phyloP scores from a whole-genome alignment of 345 rosid genomes.

The Raphanus sativus region DNA sequence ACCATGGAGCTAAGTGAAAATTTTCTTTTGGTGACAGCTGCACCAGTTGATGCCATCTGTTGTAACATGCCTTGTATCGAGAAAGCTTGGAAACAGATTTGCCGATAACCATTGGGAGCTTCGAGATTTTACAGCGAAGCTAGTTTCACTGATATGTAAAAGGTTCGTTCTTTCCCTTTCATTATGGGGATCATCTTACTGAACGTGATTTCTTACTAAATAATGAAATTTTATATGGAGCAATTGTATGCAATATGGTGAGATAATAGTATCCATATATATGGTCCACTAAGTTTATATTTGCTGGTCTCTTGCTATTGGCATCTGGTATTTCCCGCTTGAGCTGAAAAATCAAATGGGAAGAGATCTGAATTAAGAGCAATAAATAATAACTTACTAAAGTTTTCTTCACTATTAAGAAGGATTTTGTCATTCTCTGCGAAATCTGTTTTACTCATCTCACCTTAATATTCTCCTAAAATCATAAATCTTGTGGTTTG shows the following conservation, averaged over 20 bases:
- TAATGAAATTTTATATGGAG: neutral
- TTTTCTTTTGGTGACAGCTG: constrained; percentile 62
- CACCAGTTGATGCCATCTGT: constrained; percentile 99
- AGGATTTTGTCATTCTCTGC: neutral
- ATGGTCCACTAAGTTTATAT: neutral
- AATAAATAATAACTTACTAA: constrained; percentile 1
- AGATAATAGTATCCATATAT: constrained; percentile 9
- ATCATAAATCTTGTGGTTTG: constrained; percentile 6
- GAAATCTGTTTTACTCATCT: too few relatives aligned
- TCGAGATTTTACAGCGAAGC: constrained; percentile 79
- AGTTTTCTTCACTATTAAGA: neutral
- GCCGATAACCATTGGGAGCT: constrained; percentile 98
- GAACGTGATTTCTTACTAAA: too few relatives aligned
- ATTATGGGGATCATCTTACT: neutral
- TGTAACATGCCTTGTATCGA: constrained; percentile 95
- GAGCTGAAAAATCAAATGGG: neutral
- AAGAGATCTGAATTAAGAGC: neutral
- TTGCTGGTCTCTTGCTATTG: neutral
- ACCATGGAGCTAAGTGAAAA: constrained; percentile 11
- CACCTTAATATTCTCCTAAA: neutral
- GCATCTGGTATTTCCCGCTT: neutral
- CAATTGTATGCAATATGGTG: neutral
- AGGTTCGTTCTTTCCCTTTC: constrained; percentile 50
- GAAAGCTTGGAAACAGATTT: constrained; percentile 84
- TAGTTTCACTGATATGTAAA: constrained; percentile 86